Conservation (phyloP, 78 protist species). For the Fonticula alba region DNA sequence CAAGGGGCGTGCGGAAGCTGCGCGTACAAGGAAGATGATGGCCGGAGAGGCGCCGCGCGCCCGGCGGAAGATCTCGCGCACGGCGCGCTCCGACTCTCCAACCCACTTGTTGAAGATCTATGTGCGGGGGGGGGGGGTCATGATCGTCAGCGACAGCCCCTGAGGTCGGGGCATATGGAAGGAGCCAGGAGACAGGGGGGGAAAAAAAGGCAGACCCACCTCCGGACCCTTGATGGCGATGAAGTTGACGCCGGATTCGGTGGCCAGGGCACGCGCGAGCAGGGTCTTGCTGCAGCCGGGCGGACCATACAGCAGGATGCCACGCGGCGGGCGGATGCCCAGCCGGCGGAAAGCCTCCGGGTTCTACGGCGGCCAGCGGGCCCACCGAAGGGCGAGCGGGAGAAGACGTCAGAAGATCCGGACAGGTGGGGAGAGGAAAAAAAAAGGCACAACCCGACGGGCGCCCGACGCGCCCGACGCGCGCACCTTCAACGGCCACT, state of each 20-base stretch:
- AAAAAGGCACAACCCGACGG: constrained; percentile 16
- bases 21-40: constrained; percentile 57
- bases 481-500: constrained; percentile 69
- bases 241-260: constrained; percentile 67
- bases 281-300: constrained; percentile 89
- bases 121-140: constrained; percentile 4
- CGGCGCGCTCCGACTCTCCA: constrained; percentile 64
- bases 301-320: constrained; percentile 84
- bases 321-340: constrained; percentile 80
- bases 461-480: constrained; percentile 8
- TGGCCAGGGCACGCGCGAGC: constrained; percentile 85
- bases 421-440: not conserved
- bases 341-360: constrained; percentile 59
- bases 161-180: too few species aligned
- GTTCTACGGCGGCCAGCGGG: constrained; percentile 5
- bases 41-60: constrained; percentile 65
- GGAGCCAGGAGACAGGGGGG: not conserved
- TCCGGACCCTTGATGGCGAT: constrained; percentile 88
- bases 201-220: constrained; percentile 2
- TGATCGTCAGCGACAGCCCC: too few species aligned
- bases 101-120: constrained; percentile 67
- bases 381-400: not conserved
- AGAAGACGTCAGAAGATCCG: not conserved
- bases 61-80: constrained; percentile 35
- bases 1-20: not conserved